A percentile compares a stretch with the other conserved stretches of the same genome.
These are phyloP conservation scores for Sarocladium brachiariae DNA, from an alignment of 2,329 filamentous ascomycete species.

Conservation along the genomic window DNA sequence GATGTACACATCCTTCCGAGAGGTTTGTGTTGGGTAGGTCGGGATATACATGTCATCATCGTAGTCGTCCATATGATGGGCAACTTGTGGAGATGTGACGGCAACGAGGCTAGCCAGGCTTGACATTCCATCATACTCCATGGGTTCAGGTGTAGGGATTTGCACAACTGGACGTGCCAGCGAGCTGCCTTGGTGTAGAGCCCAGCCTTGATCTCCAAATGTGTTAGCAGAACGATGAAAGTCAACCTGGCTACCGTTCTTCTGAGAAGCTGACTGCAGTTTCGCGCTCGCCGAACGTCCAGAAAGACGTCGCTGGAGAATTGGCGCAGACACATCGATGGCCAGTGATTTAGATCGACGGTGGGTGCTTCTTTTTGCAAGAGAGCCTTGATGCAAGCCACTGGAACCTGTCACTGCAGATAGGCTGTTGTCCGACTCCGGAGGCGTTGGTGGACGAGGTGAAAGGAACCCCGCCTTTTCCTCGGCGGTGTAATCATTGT, in stretches of 20 bases:
- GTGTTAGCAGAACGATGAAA: constrained; percentile 2
- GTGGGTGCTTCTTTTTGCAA: background rate
- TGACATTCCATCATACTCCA: background rate
- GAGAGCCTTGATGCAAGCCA: background rate
- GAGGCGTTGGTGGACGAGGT: constrained; percentile 24
- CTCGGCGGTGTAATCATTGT: constrained; percentile 14
- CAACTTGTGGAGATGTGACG: background rate
- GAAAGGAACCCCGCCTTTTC: constrained; percentile 16
- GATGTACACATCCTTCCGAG: constrained; percentile 20
- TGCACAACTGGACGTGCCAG: constrained; percentile 1
- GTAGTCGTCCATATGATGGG: background rate
- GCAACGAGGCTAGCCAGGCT: constrained; percentile 3
- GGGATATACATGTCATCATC: background rate
- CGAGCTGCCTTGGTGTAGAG: background rate
- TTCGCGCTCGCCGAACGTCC: background rate
- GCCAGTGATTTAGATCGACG: constrained; percentile 10
- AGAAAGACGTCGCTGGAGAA: background rate
- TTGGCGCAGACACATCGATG: background rate
- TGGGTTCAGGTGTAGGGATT: background rate
- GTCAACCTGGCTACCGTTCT: background rate
- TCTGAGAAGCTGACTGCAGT: background rate
- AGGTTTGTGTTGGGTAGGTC: background rate
- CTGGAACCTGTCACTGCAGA: background rate
- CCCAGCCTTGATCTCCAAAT: constrained; percentile 1
- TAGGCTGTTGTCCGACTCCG: constrained; percentile 14